Base-by-base conservation (phyloP, 208 protist genomes). In the Leishmania martiniquensis region DNA sequence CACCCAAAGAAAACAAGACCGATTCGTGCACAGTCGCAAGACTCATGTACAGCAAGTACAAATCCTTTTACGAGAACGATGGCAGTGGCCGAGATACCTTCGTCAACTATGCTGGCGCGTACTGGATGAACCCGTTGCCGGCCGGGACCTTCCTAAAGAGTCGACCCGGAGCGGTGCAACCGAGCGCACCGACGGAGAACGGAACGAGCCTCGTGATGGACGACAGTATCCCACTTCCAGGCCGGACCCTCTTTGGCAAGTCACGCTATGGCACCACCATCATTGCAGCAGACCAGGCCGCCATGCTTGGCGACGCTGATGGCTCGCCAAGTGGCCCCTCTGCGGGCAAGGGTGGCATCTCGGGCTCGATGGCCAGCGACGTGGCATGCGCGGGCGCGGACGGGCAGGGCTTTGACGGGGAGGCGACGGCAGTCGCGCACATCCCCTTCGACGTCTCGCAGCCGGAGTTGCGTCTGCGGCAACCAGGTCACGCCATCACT, bases 111-210 rank as follows among this genome's bases (percentile, higher is more conserved):
- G 89, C 86, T 39, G 90, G 89, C 47, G 88, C 88, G 15, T 93
- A 88, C 82, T 96, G 90, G 90, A 76, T 93, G 62, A 96, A 96
- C 78, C 93, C 93, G 29, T 81, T 96, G 9, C 93, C 93, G 0
- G 82, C 78, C 44, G 91, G 91, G 47, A 76, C 54, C 22, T 93
- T 87, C 65, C 84, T 86, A 60, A 88, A 88, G 74, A 91, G 86
- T 81, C 12, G 49, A 39, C 10, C 2, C 4, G 12, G 7, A 10
- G 22, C 4, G 55, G 20, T 9, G 34, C 71, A 45, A 47, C 10
- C 12, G 2, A 45, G 29, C 52, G 32, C 4, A 25, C 65, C 55
- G 10, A 29, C 49, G 39, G 72, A 71, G 39, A 59, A 45, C 37
- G 63, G 73, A 49, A 70, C 67, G n/a, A 72, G 57, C 15, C 29